Base-by-base conservation (phyloP, 768 basidiomycete genomes). In the Lentinula raphanica region DNA sequence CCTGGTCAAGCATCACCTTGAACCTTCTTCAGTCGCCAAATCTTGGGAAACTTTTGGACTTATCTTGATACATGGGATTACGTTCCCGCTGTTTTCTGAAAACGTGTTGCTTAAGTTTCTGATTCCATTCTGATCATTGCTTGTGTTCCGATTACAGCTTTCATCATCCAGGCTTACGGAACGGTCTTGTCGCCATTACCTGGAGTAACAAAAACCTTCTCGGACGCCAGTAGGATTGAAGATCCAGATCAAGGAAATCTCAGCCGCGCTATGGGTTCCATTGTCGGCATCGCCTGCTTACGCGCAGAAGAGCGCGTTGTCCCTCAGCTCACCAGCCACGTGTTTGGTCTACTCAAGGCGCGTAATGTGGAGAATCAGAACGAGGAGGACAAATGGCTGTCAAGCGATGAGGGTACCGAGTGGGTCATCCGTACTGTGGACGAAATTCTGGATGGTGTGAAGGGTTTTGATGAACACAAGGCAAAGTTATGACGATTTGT, bases 381-480 rank as follows among this genome's bases (percentile, higher is more conserved):
- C 63, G 79, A 81, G 64, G 90, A 88, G 70, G 91, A 92, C 68
- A 77, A 73, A 58, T 95, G 88, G 87, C 80, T 95, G 39, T 78
- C 88, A 23, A 88, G 81, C 60, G 92, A 94, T 67, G 89, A 93
- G 70, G 93, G 93, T 32, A 82, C 89, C 19, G 88, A 89, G 73
- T 95, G 93, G 93, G 86, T 94, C 51, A 76, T 94, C 65, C 85
- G 87, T 66, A 88, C 83, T 49, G 84, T 92, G 54, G 93, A 95
- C 75, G 78, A 85, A 65, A 82, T 94, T 71, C 76, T 88, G 62
- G 89, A 91, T 71, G 85, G 85, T 59, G 83, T 91, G 19, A 57
- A 40, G 36, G 40, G 28, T 19, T 79, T 77, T 67, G 72, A 78
- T 69, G 77, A 71, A 63, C 71, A 73, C 66, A 84, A 79, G 70